phyloP scores from a whole-genome alignment of 768 basidiomycete species.

The Boletus tomentosulus region DNA sequence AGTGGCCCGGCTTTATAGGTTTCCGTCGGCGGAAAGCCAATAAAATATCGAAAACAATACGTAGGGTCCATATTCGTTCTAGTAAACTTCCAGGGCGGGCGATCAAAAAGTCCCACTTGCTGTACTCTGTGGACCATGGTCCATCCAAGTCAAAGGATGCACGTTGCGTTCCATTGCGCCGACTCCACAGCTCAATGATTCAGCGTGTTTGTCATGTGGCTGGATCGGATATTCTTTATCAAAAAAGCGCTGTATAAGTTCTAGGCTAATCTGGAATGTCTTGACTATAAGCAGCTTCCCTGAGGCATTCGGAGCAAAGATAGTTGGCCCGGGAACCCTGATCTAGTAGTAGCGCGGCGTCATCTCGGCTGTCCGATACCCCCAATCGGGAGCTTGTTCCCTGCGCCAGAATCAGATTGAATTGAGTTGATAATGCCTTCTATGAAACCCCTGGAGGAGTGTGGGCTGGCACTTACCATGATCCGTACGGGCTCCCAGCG shows the following conservation, averaged over 20 bases:
- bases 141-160: conserved; percentile 14
- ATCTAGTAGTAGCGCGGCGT: conserved; percentile 17
- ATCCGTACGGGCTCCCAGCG: conserved; percentile 1
- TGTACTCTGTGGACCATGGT: conserved; percentile 18
- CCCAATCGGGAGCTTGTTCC: conserved; percentile 7
- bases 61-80: conserved; percentile 26
- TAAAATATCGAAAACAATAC: conserved; percentile 26
- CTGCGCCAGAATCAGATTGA: conserved; percentile 1
- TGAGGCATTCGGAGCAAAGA: conserved; percentile 25
- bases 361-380: conserved; percentile 16
- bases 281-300: conserved; percentile 23
- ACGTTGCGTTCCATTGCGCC: conserved; percentile 17
- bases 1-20: conserved; percentile 27
- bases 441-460: not conserved
- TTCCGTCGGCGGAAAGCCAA: conserved; percentile 21
- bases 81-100: conserved; percentile 18
- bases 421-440: conserved; percentile 3
- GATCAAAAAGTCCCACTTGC: conserved; percentile 25
- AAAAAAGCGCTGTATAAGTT: conserved; percentile 15
- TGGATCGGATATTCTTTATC: conserved; percentile 25
- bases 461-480: not conserved
- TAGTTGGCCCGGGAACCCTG: conserved; percentile 20
- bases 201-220: conserved; percentile 31
- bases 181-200: conserved; percentile 12
- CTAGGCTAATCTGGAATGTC: conserved; percentile 13